Conservation (phyloP, 2,329 filamentous ascomycete species). For the Calonectria fujianensis region DNA sequence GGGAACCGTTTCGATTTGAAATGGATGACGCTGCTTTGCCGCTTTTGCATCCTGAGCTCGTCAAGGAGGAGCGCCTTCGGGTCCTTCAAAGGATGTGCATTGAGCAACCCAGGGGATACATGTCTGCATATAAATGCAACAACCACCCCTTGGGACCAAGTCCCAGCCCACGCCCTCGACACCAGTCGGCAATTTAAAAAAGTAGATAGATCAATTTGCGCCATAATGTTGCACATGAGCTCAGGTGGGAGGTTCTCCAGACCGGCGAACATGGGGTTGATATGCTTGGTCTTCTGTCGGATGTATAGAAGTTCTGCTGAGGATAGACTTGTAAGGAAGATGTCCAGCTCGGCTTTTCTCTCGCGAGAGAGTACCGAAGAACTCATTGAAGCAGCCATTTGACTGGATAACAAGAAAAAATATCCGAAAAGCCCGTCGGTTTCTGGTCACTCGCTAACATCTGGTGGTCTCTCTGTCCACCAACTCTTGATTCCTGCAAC, state of each 20-base stretch:
- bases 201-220: constrained; percentile 52
- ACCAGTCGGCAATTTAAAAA: constrained; percentile 53
- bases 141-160: constrained; percentile 53
- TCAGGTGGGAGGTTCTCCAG: constrained; percentile 56
- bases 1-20: constrained; percentile 32
- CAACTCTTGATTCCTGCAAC: constrained; percentile 66
- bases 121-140: constrained; percentile 45
- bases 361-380: background rate
- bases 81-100: constrained; percentile 37
- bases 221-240: constrained; percentile 51
- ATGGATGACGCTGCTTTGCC: constrained; percentile 35
- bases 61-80: constrained; percentile 40
- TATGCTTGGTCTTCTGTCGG: constrained; percentile 44
- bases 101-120: constrained; percentile 56
- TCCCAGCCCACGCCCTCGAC: constrained; percentile 52
- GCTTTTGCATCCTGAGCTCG: constrained; percentile 40
- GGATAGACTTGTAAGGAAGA: constrained; percentile 52
- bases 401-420: background rate
- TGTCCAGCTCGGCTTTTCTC: constrained; percentile 48
- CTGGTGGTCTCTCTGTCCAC: constrained; percentile 62
- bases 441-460: background rate
- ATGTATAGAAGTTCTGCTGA: constrained; percentile 55
- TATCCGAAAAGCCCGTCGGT: background rate
- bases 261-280: constrained; percentile 47
- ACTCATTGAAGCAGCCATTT: background rate